Base-by-base conservation (phyloP, 2,329 filamentous ascomycete species). In the Pleurostoma richardsiae region DNA sequence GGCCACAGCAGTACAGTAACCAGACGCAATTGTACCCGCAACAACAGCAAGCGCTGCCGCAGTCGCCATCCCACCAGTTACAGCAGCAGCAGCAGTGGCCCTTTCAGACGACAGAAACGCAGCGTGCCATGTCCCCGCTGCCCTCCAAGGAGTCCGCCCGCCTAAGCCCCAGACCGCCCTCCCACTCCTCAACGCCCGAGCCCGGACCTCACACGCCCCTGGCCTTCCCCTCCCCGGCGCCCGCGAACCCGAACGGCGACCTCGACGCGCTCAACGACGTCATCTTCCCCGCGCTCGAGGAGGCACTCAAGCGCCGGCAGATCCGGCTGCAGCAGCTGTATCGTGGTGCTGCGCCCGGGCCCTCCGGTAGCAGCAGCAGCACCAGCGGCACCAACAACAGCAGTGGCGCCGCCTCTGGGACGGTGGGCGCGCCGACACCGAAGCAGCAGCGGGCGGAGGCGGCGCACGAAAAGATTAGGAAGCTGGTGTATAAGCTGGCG, bases 201-300 rank as follows among this genome's bases (percentile, higher is more conserved):
- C 50, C 52, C 3, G 48, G 46, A 11, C 49, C 46, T 2, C 49
- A 42, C 3, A 49, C 54, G 4, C 53, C 52, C 4, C 69, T 73
- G 8, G 68, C 77, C 3, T 83, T 82, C 56, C 81, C 80, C 4
- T 71, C 75, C 28, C 76, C 74, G 5, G 73, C 79, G 1, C 77
- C 82, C 1, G 60, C 74, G 3, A 81, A 79, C 50, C 67, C 79
- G 28, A 79, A 81, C 47, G 82, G 79, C 10, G 87, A 95, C 48
- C 77, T 95, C 27, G 94, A 95, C 45, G 90, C 91, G 3, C 77
- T 96, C 1, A 89, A 86, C 59, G 89, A 92, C 55, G 92, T 99
- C 43, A 89, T 99, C 36, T 84, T 97, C 52, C 94, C 94, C 1
- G 92, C 94, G 2, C 77, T 99, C 2, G 90, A 96, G 66, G 88